Evolutionary conservation across 257 asterid genomes (phyloP), one percentile per base, ranked within the genome.

Genomic region (Capsicum rhomboideum): DNA sequence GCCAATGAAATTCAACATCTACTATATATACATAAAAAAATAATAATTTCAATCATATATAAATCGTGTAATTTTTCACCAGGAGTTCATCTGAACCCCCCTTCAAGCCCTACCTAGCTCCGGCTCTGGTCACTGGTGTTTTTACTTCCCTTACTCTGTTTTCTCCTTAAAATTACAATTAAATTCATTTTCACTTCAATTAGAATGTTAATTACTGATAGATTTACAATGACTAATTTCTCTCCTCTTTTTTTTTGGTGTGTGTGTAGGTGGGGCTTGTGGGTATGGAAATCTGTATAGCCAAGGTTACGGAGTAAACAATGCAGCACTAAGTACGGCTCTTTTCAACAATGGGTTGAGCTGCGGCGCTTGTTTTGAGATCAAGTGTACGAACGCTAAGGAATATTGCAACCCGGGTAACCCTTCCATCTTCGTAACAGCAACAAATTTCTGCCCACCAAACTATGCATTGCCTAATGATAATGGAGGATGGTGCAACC

Each of bases 241-340:
- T 2, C 20, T 2, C 16, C 56, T 2, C 8, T 1, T 29, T 6
- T 31, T 14, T 16, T 37, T 18, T 75, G 4, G 14, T 49, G 17
- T 14, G 8, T 40, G n/a, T 18, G 40, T 26, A 91, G 97, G 96
- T 28, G 94, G 95, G 14, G 95, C 98, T 18, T 92, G 97, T 75
- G 95, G 97, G 14, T 93, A 92, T 77, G 97, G 98, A 8, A 93
- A 94, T 84, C 78, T 94, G 78, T 92, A 94, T 90, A 94, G 97
- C 91, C 94, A 91, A 67, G 98, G 98, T 0, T 92, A 94, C 85
- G 98, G 96, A 49, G 97, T 91, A 71, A 92, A 91, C 91, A 94
- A 90, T 3, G 97, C 91, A 9, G 98, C 98, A 4, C 88, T 92
- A 8, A 92, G 97, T 88, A 92, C 97, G 18, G 96, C 94, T 7